Conservation (phyloP, 306 rosid species). For the Dalbergia oliveri region DNA sequence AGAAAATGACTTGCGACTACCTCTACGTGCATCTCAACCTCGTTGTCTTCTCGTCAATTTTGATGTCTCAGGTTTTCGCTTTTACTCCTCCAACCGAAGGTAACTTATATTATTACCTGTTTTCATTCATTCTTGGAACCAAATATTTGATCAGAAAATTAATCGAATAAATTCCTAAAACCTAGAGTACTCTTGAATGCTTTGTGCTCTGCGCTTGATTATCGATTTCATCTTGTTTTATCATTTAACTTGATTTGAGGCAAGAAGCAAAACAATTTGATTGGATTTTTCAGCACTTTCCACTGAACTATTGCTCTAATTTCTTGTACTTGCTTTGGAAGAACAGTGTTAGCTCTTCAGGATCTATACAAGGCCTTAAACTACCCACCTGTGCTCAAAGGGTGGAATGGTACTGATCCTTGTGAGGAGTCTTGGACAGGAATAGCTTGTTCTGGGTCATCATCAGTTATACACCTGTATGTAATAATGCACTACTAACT, state of each 20-base stretch:
- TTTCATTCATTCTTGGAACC: not conserved
- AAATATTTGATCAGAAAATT: constrained; percentile 22
- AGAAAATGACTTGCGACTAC: constrained; percentile 54
- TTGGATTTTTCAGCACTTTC: constrained; percentile 1
- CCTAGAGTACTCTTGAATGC: too few relatives aligned
- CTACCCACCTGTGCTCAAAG: constrained; percentile 58
- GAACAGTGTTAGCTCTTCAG: constrained; percentile 67
- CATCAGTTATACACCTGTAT: constrained; percentile 76
- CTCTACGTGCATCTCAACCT: constrained; percentile 39
- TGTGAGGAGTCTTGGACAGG: constrained; percentile 82
- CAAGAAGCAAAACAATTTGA: not conserved
- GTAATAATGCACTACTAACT: constrained; percentile 4
- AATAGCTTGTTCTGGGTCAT: constrained; percentile 72
- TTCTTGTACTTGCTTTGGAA: constrained; percentile 27
- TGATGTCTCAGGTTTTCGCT: constrained; percentile 58
- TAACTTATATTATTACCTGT: constrained; percentile 36
- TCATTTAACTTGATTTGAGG: constrained; percentile 12
- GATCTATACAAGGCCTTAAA: constrained; percentile 66
- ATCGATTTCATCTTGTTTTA: too few relatives aligned
- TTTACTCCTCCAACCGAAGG: constrained; percentile 65
- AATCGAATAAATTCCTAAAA: not conserved
- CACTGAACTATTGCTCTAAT: not conserved
- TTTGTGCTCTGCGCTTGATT: too few relatives aligned
- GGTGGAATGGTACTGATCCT: constrained; percentile 82
- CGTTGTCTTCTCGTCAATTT: constrained; percentile 55